Percentiles rank a stretch among this genome's conserved stretches.
phyloP scores from a whole-genome alignment of 1,139 yeast genomes.

The Protomyces pachydermus region DNA sequence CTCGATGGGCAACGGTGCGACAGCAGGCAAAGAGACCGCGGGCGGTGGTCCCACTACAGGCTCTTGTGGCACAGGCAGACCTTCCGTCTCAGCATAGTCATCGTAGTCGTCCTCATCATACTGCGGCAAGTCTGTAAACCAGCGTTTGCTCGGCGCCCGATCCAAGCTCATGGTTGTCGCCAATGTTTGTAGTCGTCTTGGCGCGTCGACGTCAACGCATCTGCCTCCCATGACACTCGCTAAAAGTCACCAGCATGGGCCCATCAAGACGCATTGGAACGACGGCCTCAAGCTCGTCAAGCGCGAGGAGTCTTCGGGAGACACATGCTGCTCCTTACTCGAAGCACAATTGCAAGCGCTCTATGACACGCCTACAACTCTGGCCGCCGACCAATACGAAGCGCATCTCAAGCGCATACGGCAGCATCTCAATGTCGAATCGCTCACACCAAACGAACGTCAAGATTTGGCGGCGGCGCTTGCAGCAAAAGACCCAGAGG shows the following conservation, averaged over 20 bases:
- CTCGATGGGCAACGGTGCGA: background rate
- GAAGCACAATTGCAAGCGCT: constrained; percentile 41
- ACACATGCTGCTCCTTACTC: background rate
- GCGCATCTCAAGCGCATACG: constrained; percentile 8
- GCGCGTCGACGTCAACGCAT: no score
- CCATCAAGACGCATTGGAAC: constrained; percentile 13
- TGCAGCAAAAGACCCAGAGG: background rate
- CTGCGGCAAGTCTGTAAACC: background rate
- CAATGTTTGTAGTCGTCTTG: no score
- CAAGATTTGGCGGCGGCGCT: constrained; percentile 4
- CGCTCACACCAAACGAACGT: constrained; percentile 6
- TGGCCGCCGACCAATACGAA: constrained; percentile 4
- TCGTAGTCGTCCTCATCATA: background rate
- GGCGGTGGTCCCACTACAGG: background rate
- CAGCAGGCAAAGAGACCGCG: background rate
- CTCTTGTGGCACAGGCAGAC: background rate
- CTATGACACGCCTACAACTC: constrained; percentile 51
- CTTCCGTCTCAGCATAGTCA: background rate
- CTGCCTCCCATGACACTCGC: background rate
- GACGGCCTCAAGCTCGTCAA: background rate
- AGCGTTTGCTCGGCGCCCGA: background rate
- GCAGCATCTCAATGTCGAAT: background rate
- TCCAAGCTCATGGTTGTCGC: background rate
- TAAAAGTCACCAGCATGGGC: constrained; percentile 11
- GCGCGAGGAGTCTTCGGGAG: background rate